Evolutionary conservation across 2,329 filamentous ascomycete species (phyloP).

Genomic region (Fusarium sp.): DNA sequence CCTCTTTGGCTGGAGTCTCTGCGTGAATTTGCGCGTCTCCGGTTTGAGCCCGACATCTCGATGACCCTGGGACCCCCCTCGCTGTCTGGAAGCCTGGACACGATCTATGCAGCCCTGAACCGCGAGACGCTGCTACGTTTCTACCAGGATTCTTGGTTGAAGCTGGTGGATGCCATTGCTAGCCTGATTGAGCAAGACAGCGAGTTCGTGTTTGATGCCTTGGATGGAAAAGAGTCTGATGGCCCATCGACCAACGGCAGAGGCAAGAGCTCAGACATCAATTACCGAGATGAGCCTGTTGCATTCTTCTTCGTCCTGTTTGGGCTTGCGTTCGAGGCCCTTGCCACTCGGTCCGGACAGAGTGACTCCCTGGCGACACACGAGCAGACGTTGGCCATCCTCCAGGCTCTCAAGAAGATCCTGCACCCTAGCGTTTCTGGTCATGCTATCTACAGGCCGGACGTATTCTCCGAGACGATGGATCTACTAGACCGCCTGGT

Average conservation of each 20-base stretch:
- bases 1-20: constrained; percentile 94
- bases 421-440: constrained; percentile 92
- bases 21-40: constrained; percentile 88
- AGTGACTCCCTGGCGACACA: constrained; percentile 67
- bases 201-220: constrained; percentile 94
- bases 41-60: constrained; percentile 97
- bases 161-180: constrained; percentile 95
- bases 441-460: constrained; percentile 94
- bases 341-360: constrained; percentile 75
- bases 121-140: constrained; percentile 92
- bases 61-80: constrained; percentile 84
- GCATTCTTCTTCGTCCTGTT: constrained; percentile 99
- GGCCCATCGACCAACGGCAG: constrained; percentile 58
- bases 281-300: constrained; percentile 96
- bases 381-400: constrained; percentile 84
- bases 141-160: constrained; percentile 97
- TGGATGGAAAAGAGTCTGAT: constrained; percentile 79
- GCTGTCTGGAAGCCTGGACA: constrained; percentile 84
- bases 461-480: constrained; percentile 96
- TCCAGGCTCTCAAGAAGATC: constrained; percentile 93
- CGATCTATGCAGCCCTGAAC: constrained; percentile 93
- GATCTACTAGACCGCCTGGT: constrained; percentile 92
- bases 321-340: constrained; percentile 92
- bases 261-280: constrained; percentile 79
- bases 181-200: constrained; percentile 97